Evolutionary conservation across 768 basidiomycete genomes (phyloP), one percentile per base, ranked within the genome.

Genomic region (Termitomyces sp.): DNA sequence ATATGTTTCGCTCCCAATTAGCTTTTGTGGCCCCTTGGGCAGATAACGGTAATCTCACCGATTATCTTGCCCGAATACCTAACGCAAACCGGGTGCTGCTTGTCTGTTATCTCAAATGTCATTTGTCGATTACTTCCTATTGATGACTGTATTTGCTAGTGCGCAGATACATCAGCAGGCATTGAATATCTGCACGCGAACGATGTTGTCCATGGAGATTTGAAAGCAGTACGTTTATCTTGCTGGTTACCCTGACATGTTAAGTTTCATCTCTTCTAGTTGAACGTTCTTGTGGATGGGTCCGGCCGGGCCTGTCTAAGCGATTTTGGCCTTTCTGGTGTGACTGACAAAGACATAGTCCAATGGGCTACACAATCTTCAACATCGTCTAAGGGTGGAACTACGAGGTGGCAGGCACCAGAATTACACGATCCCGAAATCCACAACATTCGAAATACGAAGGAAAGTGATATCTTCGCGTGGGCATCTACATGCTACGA

Each of bases 21-120:
- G 60, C 64, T 25, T 64, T 77, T 22, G 68, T 77, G 40, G 74
- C 73, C 4, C 76, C 57, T n/a, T 58, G 57, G 56, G 52, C 52
- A 12, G 52, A 53, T n/a, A 53, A 57, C 25, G 56, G 52, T 67
- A 65, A 67, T 18, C 44, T 75, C 7, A 57, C 36, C 22, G 31
- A 62, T 0, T 74, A 68, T 61, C 67, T 76, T 22, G 49, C 58
- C 31, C 6, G 2, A n/a, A 54, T 66, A 27, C 63, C 67, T 11
- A 13, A 38, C 11, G 61, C 59, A 40, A 60, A 64, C 52, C 61
- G 69, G 42, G 56, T 66, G 23, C 56, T 56, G 11, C 54, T 76
- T 60, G 75, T 74, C 52, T 66, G 65, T 31, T 9, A 40, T 9
- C 29, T 12, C 29, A 29, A 4, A 29, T 29, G 9, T 22, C 12